Evolutionary conservation across 331 rosid species (phyloP), one percentile per base, ranked within the genome.

Genomic region (Stylosanthes scabra): DNA sequence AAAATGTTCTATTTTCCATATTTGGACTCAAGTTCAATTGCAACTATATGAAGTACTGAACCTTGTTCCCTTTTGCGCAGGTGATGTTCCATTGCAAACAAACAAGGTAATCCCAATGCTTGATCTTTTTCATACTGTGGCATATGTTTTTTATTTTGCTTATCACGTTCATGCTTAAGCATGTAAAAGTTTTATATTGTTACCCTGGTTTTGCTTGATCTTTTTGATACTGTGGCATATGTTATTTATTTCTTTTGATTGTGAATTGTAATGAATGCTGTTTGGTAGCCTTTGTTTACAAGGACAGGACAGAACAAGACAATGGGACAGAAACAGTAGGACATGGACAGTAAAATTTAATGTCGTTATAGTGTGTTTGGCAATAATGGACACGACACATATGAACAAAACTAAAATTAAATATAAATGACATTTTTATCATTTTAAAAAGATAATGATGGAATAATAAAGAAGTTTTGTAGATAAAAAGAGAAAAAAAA

Each of bases 61-160:
- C 64, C 57, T 51, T 68, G 74, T 84, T n/a, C 74, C 31, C 79
- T 39, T 78, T 79, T 80, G 52, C 75, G 82, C 86, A 91, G 99
- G 93, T 62, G 46, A 67, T 52, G 70, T 39, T 74, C 74, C 86
- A 63, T 75, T 82, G 8, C 73, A 59, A 54, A 63, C 80, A 68
- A 79, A 81, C 69, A 83, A 88, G 99, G 99, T 88, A 86, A 69
- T 46, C 75, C 63, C 46, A 74, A 31, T n/a, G 57, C 79, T 70
- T 74, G 60, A 58, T 66, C 60, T 80, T 42, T 74, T 73, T 54
- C 34, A 57, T 72, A 52, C 49, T 65, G 12, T 64, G 54, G 55
- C 49, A 34, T 64, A 56, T 47, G 37, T 44, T 54, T 59, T 78
- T 59, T 15, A 10, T 64, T 20, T 20, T 20, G 25, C 25, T 20